Base-by-base conservation (phyloP, 2,329 filamentous ascomycete genomes). In the Coniella vitis region DNA sequence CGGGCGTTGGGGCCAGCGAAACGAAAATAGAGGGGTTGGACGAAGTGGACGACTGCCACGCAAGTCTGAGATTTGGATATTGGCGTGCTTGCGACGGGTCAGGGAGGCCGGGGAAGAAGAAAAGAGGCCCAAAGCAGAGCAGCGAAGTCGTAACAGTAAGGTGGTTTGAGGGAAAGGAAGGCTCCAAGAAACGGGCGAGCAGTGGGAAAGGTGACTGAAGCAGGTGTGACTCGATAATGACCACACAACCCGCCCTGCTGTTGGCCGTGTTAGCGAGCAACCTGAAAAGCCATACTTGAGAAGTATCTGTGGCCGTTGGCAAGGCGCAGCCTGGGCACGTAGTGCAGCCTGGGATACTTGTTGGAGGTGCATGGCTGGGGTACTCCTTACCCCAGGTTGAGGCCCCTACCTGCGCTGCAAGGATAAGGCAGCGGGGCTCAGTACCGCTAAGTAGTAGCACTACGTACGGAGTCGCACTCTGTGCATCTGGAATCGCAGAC, bases 131-230 rank as follows among this genome's bases (percentile, higher is more conserved):
- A n/a, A n/a, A n/a, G n/a, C 21, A 14, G 32, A 36, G 38, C 38
- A n/a, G n/a, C 34, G 12, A 16, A 34, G 40, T 42, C 40, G 36
- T 34, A 44, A 44, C n/a, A n/a, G n/a, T n/a, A 31, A 39, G 17
- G 20, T 38, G 37, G 47, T n/a, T 47, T 39, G 43, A 40, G 45
- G n/a, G 14, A 47, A 47, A 20, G 39, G 17, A 25, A 38, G 41
- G 19, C 20, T 44, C 21, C 37, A 41, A 38, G 47, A 53, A 31
- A 47, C 39, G 51, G 44, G 45, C 48, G 12, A 45, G 20, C 44
- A 47, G 47, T 20, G 39, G 40, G 17, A 48, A 17, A 38, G 39
- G 44, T 39, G 35, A 45, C 43, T 43, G 29, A 25, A 32, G 37
- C 29, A 21, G 17, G 41, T 45, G 47, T 49, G 50, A 52, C 50